Conservation (phyloP, 2,329 filamentous ascomycete genomes). For the Cladobotryum protrusum region DNA sequence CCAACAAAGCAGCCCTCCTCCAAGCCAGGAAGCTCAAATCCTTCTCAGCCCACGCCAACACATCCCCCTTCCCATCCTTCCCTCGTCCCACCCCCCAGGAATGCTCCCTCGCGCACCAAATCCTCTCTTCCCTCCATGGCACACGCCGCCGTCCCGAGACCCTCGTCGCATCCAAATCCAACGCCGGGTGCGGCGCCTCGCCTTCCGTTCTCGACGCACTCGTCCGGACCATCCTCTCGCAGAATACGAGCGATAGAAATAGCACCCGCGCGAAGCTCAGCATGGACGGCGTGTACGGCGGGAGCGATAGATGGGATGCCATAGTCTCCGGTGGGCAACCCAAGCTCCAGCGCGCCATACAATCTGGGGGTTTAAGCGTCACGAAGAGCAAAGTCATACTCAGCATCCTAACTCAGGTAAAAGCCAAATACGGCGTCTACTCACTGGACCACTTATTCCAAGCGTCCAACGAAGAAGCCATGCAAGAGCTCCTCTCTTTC, state of each 20-base stretch:
- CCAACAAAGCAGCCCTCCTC: constrained; percentile 21
- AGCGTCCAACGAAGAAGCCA: constrained; percentile 38
- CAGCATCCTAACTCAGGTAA: constrained; percentile 58
- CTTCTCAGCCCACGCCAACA: constrained; percentile 32
- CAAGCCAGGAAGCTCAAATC: constrained; percentile 39
- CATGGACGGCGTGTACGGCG: constrained; percentile 40
- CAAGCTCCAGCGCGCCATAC: constrained; percentile 54
- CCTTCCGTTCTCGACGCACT: constrained; percentile 47
- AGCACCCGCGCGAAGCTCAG: constrained; percentile 54
- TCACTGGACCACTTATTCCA: constrained; percentile 44
- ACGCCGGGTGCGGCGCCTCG: constrained; percentile 55
- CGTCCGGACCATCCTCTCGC: constrained; percentile 46
- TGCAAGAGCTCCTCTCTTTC: constrained; percentile 44
- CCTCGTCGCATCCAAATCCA: constrained; percentile 54
- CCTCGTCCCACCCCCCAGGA: constrained; percentile 59
- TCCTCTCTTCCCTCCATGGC: constrained; percentile 62
- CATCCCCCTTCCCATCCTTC: constrained; percentile 63
- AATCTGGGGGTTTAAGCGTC: constrained; percentile 62
- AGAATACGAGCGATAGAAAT: constrained; percentile 46
- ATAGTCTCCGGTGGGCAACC: constrained; percentile 34
- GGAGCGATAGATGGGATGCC: constrained; percentile 36
- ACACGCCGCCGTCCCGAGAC: constrained; percentile 53
- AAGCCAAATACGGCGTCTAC: constrained; percentile 35
- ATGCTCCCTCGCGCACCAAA: constrained; percentile 59
- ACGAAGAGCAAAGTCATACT: constrained; percentile 72